Evolutionary conservation across 257 asterid species (phyloP).

Genomic region (Misopates orontium): DNA sequence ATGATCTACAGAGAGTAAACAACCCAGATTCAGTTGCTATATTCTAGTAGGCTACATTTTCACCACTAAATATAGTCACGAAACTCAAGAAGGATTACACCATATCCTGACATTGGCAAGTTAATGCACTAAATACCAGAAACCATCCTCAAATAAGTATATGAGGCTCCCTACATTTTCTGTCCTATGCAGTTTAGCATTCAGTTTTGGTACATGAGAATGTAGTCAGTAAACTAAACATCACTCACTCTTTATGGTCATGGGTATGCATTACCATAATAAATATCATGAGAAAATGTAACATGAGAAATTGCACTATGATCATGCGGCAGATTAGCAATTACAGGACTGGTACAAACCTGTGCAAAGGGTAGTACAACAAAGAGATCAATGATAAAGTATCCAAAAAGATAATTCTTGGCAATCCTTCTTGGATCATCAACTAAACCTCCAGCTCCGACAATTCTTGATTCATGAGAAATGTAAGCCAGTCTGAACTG

Average conservation of each 20-base stretch:
- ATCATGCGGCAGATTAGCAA: background rate
- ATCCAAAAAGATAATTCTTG: constrained; percentile 55
- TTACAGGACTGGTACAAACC: constrained; percentile 34
- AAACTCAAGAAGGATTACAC: no score
- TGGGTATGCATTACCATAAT: no score
- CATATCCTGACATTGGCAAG: background rate
- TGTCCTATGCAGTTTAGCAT: no score
- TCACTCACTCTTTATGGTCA: no score
- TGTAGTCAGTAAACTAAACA: no score
- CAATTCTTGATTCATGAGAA: constrained; percentile 75
- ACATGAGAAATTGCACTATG: background rate
- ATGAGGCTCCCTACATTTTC: no score
- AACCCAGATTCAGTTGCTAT: constrained; percentile 4
- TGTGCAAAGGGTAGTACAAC: constrained; percentile 80
- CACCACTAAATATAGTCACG: no score
- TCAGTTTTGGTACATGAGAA: no score
- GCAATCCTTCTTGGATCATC: constrained; percentile 71
- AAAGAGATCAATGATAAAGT: constrained; percentile 57
- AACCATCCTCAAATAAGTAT: background rate
- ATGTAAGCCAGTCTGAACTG: constrained; percentile 89
- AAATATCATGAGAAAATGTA: no score
- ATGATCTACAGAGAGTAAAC: constrained; percentile 41
- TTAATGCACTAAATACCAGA: background rate
- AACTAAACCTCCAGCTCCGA: constrained; percentile 68
- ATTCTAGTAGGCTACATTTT: background rate